phyloP scores from a whole-genome alignment of 2,329 filamentous ascomycete species.

The Stemphylium lycopersici region DNA sequence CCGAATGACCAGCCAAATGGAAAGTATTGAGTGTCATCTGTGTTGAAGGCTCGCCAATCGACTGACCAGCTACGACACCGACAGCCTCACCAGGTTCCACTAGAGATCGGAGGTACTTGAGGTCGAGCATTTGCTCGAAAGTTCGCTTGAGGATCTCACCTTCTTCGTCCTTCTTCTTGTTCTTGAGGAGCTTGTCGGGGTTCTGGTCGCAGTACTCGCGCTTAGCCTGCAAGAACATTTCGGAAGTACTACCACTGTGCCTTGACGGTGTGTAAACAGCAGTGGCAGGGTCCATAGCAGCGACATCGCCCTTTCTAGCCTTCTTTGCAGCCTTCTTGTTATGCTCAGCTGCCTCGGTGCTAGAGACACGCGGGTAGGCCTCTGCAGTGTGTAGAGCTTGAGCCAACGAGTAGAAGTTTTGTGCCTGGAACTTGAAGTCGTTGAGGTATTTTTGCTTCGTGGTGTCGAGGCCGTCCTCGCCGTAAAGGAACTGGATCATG shows the following conservation, averaged over 20 bases:
- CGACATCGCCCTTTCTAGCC: slow-evolving; percentile 72
- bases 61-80: slow-evolving; percentile 95
- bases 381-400: slow-evolving; percentile 73
- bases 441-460: slow-evolving; percentile 91
- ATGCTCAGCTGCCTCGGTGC: slow-evolving; percentile 68
- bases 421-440: slow-evolving; percentile 87
- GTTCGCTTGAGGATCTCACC: slow-evolving; percentile 64
- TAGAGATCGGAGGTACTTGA: slow-evolving; percentile 90
- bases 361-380: slow-evolving; percentile 61
- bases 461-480: slow-evolving; percentile 93
- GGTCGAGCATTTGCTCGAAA: slow-evolving; percentile 82
- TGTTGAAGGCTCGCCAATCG: slow-evolving; percentile 94
- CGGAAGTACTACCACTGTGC: slow-evolving; percentile 84
- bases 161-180: slow-evolving; percentile 62
- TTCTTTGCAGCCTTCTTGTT: slow-evolving; percentile 77
- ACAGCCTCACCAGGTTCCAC: slow-evolving; percentile 96
- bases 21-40: slow-evolving; percentile 99
- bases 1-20: slow-evolving; percentile 97
- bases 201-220: slow-evolving; percentile 81
- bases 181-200: slow-evolving; percentile 63
- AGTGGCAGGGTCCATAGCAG: slow-evolving; percentile 76
- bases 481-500: slow-evolving; percentile 93
- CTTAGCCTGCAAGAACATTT: slow-evolving; percentile 77
- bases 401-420: slow-evolving; percentile 82
- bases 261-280: slow-evolving; percentile 76